Evolutionary conservation across 352 stramenopile genomes (phyloP), one percentile per base, ranked within the genome.

Genomic region (Phytophthora niederhauseri): DNA sequence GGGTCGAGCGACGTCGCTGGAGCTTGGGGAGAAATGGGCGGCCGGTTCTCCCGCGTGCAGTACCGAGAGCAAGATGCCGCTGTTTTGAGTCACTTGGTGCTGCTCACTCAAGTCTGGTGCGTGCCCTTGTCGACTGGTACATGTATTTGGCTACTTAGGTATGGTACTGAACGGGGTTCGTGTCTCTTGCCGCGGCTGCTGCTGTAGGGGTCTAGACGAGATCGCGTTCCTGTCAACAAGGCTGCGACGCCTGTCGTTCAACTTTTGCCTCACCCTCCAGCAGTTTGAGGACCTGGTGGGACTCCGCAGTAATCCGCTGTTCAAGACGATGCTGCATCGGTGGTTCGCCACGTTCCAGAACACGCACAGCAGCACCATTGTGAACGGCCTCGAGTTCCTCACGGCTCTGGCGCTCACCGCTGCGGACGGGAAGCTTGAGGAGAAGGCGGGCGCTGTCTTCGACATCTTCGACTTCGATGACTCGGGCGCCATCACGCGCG

Each of bases 401-500:
- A 81, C 80, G 12, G 82, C 83, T 5, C 70, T 93, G 22, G 79
- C 85, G 11, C 63, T 93, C 38, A 76, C 79, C 28, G 73, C 65
- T 11, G 59, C 64, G 1, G 80, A 88, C n/a, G 82, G 83, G 46
- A 85, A 84, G 41, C 57, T 90, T 6, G 62, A 78, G 4, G 83
- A 92, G 65, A 92, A 92, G 28, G 73, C 81, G 6, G 69, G 70
- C 17, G 74, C 78, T n/a, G 72, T 92, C 0, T 93, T 93, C 31
- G 84, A 90, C 53, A 74, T 90, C 19, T 93, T 93, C 43, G 85
- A 93, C 69, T 93, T 93, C 65, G 82, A 93, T 61, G 70, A 79
- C 22, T 90, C 82, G 8, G 68, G 77, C 6, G 64, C 76, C 51
- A 87, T 93, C 64, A 93, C 85, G n/a, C 72, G 86, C 41, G 85